A percentile compares a stretch with the other conserved stretches of the same genome.
Conservation (phyloP, 108 stramenopile species). For the Conticribra guillardii region DNA sequence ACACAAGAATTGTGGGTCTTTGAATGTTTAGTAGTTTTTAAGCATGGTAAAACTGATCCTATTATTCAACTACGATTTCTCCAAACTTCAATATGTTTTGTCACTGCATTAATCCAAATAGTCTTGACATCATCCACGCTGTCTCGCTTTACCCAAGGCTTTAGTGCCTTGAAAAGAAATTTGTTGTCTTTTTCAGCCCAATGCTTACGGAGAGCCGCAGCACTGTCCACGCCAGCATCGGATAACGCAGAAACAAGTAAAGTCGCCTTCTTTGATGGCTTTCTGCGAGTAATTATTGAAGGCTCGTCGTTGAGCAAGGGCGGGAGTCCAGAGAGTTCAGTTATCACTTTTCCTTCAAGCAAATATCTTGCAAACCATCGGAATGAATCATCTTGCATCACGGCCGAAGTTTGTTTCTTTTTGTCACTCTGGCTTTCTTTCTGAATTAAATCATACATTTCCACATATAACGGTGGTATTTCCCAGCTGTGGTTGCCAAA, state of each 20-base stretch:
- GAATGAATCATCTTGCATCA: slow-evolving; percentile 74
- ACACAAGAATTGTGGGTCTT: too few relatives aligned
- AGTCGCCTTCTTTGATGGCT: slow-evolving; percentile 65
- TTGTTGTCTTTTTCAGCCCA: slow-evolving; percentile 81
- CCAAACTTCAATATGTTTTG: slow-evolving; percentile 52
- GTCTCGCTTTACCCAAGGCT: slow-evolving; percentile 66
- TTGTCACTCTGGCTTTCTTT: slow-evolving; percentile 8
- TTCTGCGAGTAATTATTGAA: slow-evolving; percentile 67
- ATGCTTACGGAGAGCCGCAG: slow-evolving; percentile 69
- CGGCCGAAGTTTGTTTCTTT: slow-evolving; percentile 46
- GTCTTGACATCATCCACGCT: slow-evolving; percentile 55
- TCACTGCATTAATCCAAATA: slow-evolving; percentile 75
- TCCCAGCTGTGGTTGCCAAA: slow-evolving; percentile 81
- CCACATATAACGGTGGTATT: slow-evolving; percentile 71
- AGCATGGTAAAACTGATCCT: too few relatives aligned
- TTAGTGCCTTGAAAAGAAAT: slow-evolving; percentile 73
- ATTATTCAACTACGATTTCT: slow-evolving; percentile 3
- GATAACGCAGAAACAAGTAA: slow-evolving; percentile 67
- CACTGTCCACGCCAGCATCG: slow-evolving; percentile 71
- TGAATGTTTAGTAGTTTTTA: too few relatives aligned
- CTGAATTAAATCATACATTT: slow-evolving; percentile 64
- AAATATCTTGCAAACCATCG: slow-evolving; percentile 86
- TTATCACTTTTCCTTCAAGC: slow-evolving; percentile 81
- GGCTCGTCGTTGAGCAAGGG: slow-evolving; percentile 75
- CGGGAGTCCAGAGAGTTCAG: slow-evolving; percentile 55